Conservation (phyloP, 2,329 filamentous ascomycete species). For the Septoria linicola region DNA sequence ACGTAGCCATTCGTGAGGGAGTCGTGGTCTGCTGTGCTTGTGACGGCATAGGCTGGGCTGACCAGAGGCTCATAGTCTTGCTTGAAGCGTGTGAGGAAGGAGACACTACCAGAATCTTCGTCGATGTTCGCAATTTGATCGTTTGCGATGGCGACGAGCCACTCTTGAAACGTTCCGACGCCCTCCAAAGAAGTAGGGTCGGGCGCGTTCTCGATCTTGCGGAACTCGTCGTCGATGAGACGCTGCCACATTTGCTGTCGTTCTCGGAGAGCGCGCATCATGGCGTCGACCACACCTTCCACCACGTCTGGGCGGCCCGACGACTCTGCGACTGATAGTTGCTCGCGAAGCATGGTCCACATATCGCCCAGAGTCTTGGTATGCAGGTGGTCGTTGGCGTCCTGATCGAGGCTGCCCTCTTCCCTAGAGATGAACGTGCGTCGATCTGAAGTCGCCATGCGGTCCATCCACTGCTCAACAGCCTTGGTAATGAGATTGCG, state of each 20-base stretch:
- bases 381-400: conserved; percentile 86
- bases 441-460: conserved; percentile 79
- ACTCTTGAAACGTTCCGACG: conserved; percentile 75
- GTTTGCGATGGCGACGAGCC: conserved; percentile 94
- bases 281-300: conserved; percentile 92
- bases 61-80: conserved; percentile 79
- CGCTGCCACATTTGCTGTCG: conserved; percentile 84
- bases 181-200: conserved; percentile 65
- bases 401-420: conserved; percentile 77
- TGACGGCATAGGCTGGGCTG: conserved; percentile 71
- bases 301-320: conserved; percentile 86
- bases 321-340: conserved; percentile 78
- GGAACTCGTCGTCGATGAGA: conserved; percentile 82
- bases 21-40: conserved; percentile 70
- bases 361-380: conserved; percentile 90
- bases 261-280: conserved; percentile 81
- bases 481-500: conserved; percentile 91
- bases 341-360: conserved; percentile 96
- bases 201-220: conserved; percentile 63
- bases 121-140: conserved; percentile 99
- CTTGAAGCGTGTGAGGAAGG: conserved; percentile 83
- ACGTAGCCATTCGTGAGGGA: conserved; percentile 86
- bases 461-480: conserved; percentile 95
- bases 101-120: conserved; percentile 70
- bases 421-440: conserved; percentile 77